Conservation (phyloP, 305 asterid genomes). For the Plantago rigida region DNA sequence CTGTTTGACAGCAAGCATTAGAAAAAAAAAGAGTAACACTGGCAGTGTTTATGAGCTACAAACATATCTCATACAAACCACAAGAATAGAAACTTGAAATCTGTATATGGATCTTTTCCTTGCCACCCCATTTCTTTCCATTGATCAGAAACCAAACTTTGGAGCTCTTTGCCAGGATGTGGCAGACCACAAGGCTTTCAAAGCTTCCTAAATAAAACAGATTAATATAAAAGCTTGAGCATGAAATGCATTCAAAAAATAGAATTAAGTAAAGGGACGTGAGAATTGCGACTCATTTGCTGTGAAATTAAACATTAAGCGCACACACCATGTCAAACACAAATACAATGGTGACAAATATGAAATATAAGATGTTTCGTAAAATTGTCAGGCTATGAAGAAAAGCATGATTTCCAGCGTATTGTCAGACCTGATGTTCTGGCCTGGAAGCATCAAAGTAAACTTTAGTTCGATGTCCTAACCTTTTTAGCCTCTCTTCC, state of each 20-base stretch:
- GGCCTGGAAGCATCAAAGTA: conserved; percentile 55
- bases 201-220: conserved; percentile 38
- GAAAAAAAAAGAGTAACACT: background rate
- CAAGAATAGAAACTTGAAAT: conserved; percentile 45
- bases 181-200: conserved; percentile 69
- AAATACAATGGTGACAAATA: conserved; percentile 5
- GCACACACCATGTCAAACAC: background rate
- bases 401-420: background rate
- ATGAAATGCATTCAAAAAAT: background rate
- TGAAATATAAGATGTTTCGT: conserved; percentile 1
- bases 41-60: background rate
- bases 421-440: conserved; percentile 2
- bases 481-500: conserved; percentile 63
- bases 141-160: conserved; percentile 59
- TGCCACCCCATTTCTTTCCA: conserved; percentile 96
- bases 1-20: conserved; percentile 29
- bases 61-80: background rate
- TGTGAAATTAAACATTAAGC: conserved; percentile 1
- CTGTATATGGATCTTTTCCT: conserved; percentile 85
- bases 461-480: conserved; percentile 54
- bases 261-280: background rate
- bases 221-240: background rate
- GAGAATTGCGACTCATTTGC: background rate
- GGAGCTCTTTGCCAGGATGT: conserved; percentile 55
- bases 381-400: background rate